Percentiles rank a stretch among this genome's conserved stretches.
Conservation (phyloP, 805 yeast species). For the Sungouiella thailandica region DNA sequence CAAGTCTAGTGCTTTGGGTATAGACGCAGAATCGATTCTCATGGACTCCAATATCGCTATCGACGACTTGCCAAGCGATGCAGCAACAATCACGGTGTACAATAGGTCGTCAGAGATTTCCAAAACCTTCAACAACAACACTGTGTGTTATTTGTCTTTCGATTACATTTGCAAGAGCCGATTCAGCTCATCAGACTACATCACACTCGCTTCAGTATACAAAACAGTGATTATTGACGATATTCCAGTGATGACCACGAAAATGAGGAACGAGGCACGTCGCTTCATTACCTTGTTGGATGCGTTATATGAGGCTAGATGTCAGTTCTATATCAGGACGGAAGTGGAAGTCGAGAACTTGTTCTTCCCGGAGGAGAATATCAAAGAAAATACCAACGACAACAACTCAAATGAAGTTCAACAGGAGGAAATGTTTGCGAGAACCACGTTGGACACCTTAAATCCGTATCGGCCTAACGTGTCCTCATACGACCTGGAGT, state of each 20-base stretch:
- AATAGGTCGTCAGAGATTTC: slow-evolving; percentile 50
- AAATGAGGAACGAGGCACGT: slow-evolving; percentile 63
- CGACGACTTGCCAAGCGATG: slow-evolving; percentile 13
- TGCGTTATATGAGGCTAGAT: slow-evolving; percentile 64
- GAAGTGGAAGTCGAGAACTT: slow-evolving; percentile 47
- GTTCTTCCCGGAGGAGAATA: slow-evolving; percentile 51
- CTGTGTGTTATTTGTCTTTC: slow-evolving; percentile 47
- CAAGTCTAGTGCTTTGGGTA: slow-evolving; percentile 12
- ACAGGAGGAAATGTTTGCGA: slow-evolving; percentile 67
- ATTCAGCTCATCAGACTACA: slow-evolving; percentile 65
- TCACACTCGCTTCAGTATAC: slow-evolving; percentile 57
- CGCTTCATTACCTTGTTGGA: slow-evolving; percentile 62
- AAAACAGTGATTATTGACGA: slow-evolving; percentile 54
- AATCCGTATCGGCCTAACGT: slow-evolving; percentile 70
- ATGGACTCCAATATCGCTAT: slow-evolving; percentile 3
- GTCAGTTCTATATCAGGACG: slow-evolving; percentile 51
- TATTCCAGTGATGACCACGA: slow-evolving; percentile 54
- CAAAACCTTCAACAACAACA: slow-evolving; percentile 28
- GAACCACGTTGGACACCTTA: slow-evolving; percentile 52
- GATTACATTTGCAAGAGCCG: slow-evolving; percentile 50
- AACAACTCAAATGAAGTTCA: slow-evolving; percentile 33
- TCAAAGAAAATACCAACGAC: slow-evolving; percentile 25
- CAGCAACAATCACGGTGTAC: slow-evolving; percentile 44
- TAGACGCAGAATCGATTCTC: not conserved
- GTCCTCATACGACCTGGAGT: slow-evolving; percentile 53